Evolutionary conservation across 164 flowering plant species (phyloP), one percentile per base, ranked within the genome.

Genomic region (Magnolia sinica): DNA sequence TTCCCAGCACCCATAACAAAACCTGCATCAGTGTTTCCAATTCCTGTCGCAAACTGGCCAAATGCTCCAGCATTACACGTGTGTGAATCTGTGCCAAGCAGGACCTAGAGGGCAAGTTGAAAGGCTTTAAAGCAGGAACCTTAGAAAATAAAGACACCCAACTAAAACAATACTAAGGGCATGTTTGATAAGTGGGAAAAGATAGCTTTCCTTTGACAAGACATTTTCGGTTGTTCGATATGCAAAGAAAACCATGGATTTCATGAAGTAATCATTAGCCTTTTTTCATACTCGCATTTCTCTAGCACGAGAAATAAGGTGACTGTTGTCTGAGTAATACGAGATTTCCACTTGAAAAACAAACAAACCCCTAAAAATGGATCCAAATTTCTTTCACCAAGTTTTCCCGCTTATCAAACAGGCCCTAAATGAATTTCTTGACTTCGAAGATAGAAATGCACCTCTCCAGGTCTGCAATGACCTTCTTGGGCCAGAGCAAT

Each of bases 381-480:
- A 37, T 37, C 45, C 45, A 4, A 3, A 4, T 37, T 37, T 37
- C 45, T 37, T 37, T 37, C 45, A 37, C 45, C 45, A 37, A 37
- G 7, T 37, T 37, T 37, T 37, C 45, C 45, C 7, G 7, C 45
- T 37, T 37, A 37, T 37, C 45, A 37, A 37, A 37, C 45, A 37
- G 6, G 45, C 24, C 29, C 31, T 65, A 65, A 65, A 22, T 1
- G 52, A 37, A n/a, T 31, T 18, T 14, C 20, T 27, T 23, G 52
- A 31, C 20, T 14, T 67, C 6, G 29, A 58, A 13, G 45, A 50
- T 45, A 70, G 65, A 77, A 75, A 68, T 16, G 18, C 68, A 93
- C 99, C 98, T 96, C 99, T 76, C 99, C 98, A 68, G 98, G 99
- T 86, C 99, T 87, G 87, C 99, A 96, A 82, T 96, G 99, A 67